Evolutionary conservation across 257 asterid genomes (phyloP), one percentile per base, ranked within the genome.

Genomic region (Solanum medicagineum): DNA sequence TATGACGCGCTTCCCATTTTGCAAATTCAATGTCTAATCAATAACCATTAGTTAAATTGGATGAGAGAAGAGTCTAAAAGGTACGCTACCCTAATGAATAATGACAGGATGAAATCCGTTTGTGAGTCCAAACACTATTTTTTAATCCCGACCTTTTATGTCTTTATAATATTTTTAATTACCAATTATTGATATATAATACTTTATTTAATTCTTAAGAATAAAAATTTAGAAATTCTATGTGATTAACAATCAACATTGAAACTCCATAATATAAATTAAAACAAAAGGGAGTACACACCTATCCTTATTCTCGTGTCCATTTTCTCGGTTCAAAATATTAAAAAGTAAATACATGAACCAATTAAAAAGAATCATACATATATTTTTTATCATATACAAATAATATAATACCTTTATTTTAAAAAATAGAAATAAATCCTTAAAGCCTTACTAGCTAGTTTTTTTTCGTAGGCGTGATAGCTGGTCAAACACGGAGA

Each of bases 401-500:
- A 1, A 36, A 9, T 19, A 57, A n/a, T 4, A 10, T 60, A n/a
- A 60, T 60, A n/a, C n/a, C 1, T 60, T n/a, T 3, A 6, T 5
- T 7, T 1, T 1, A 59, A n/a, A 9, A n/a, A 9, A 4, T 2
- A 1, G 10, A 44, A 44, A 7, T 8, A 44, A 44, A 59, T 7
- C 15, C 66, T 32, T 32, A 32, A 44, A 59, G 3, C 8, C 66
- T 32, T 2, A 32, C 36, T 32, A 3, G 42, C 42, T 36, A 36
- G 42, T 36, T 36, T 81, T 59, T 66, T 86, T 84, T 79, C 9
- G 49, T 79, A 79, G 65, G 47, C 5, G 66, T 16, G 29, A 79
- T 79, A 53, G 84, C 90, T 88, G 93, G 94, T 93, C 97, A 93
- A 92, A 93, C 95, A 90, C 91, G 94, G 86, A 89, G 71, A 74